Percentiles rank a stretch among this genome's conserved stretches.
phyloP scores from a whole-genome alignment of 2,329 filamentous ascomycete species.

The Myriosclerotinia curreyana region DNA sequence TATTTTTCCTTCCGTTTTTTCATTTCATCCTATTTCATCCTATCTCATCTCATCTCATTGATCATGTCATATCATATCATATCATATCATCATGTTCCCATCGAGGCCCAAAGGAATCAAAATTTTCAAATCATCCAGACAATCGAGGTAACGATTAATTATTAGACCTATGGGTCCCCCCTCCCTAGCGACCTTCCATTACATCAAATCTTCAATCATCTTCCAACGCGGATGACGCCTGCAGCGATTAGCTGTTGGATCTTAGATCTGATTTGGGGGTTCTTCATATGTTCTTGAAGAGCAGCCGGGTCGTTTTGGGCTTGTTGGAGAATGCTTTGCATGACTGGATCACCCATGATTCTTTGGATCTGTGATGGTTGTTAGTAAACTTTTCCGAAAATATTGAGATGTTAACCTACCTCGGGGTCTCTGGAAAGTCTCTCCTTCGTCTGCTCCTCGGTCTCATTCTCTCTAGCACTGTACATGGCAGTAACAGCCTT shows the following conservation, averaged over 20 bases:
- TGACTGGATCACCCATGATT: conserved; percentile 93
- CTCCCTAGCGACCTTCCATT: background rate
- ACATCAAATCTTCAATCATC: conserved; percentile 31
- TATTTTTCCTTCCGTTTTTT: background rate
- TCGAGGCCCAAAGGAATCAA: background rate
- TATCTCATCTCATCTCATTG: conserved; percentile 6
- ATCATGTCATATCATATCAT: conserved; percentile 1
- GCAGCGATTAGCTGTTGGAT: conserved; percentile 64
- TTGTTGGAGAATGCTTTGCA: conserved; percentile 96
- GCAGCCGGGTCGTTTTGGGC: conserved; percentile 90
- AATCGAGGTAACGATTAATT: conserved; percentile 7
- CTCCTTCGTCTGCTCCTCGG: conserved; percentile 91
- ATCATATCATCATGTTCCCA: background rate
- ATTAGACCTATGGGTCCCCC: background rate
- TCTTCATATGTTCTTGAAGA: conserved; percentile 96
- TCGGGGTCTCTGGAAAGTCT: conserved; percentile 87
- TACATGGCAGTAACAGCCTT: conserved; percentile 92
- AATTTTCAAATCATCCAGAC: background rate
- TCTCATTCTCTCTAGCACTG: conserved; percentile 85
- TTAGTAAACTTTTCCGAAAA: conserved; percentile 25
- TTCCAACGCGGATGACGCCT: conserved; percentile 79
- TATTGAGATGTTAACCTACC: conserved; percentile 50
- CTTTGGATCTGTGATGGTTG: conserved; percentile 61
- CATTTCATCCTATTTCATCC: conserved; percentile 2
- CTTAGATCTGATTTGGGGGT: conserved; percentile 78